Conservation (phyloP, 2,329 filamentous ascomycete genomes). For the Pseudogymnoascus sp. region DNA sequence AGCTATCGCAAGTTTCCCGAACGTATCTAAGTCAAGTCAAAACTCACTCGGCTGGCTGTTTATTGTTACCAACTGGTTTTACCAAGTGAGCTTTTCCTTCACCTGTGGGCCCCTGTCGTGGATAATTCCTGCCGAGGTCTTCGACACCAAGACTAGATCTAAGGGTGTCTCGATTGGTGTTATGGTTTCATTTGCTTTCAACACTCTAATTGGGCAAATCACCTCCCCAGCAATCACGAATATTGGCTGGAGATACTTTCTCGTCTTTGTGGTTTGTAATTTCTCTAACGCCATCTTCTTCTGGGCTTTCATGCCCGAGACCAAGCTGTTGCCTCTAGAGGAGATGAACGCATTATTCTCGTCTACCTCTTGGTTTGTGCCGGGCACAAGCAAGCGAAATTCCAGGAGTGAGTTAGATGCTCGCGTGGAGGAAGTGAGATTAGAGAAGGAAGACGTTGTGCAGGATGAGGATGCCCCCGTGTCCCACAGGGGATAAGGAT, state of each 20-base stretch:
- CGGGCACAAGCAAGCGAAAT: constrained; percentile 17
- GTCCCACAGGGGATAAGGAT: too few species aligned
- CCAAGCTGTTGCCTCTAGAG: constrained; percentile 47
- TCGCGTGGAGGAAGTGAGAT: constrained; percentile 1
- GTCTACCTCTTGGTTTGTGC: constrained; percentile 48
- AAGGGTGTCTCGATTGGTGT: constrained; percentile 53
- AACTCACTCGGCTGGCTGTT: constrained; percentile 46
- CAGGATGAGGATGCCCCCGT: too few species aligned
- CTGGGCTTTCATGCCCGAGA: constrained; percentile 53
- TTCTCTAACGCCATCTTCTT: constrained; percentile 58
- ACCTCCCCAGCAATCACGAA: constrained; percentile 38
- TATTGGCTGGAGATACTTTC: constrained; percentile 26
- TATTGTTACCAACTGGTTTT: constrained; percentile 53
- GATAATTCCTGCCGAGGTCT: constrained; percentile 42
- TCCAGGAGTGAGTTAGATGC: constrained; percentile 2
- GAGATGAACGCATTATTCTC: constrained; percentile 54
- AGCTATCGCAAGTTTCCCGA: constrained; percentile 35
- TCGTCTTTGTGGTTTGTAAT: constrained; percentile 52
- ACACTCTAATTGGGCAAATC: constrained; percentile 59
- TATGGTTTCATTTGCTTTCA: constrained; percentile 53
- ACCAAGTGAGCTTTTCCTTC: constrained; percentile 52
- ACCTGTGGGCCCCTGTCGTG: constrained; percentile 48
- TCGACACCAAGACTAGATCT: constrained; percentile 51
- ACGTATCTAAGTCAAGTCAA: constrained; percentile 21
- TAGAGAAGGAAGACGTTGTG: not conserved